Base-by-base conservation (phyloP, 2,329 filamentous ascomycete species). In the Fusarium equiseti region DNA sequence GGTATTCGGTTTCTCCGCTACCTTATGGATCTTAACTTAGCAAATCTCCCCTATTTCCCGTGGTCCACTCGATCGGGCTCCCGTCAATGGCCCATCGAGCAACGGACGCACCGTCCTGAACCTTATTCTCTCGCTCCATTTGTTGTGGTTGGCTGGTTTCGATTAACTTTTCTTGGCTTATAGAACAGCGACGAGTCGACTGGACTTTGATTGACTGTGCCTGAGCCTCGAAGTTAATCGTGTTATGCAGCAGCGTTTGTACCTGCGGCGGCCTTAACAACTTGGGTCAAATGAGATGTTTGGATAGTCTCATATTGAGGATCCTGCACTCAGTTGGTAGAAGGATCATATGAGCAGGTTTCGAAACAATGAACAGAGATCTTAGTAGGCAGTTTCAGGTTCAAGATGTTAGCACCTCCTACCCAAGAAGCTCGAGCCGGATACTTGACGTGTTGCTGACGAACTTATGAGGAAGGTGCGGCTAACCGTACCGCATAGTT, bases 21-120 rank as follows among this genome's bases (percentile, higher is more conserved):
- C 35, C 18, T 38, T 38, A 9, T 10, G 6, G 38, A 12, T 43
- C 26, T 13, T 4, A 15, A 12, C 27, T 45, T 44, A 9, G 20
- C n/a, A 31, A n/a, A 22, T 55, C 10, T 22, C n/a, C 62, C 53
- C 53, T 31, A 16, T 48, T 49, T 38, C 27, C 27, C 38, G 35
- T 27, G 42, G 35, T 49, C 65, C 59, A 55, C 48, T 45, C 13
- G 32, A 53, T 53, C 35, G 50, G 50, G 50, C 8, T 52, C 40
- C 46, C 63, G 61, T 65, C 46, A 56, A 48, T 71, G 63, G 58
- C 54, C 38, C 46, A 27, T 48, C n/a, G 7, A 43, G 48, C 35
- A 49, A 35, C 43, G 15, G 31, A 48, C 24, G 32, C 65, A 48
- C 68, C 49, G 29, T 51, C 66, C 57, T 55, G 50, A 72, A 72